Base-by-base conservation (phyloP, 2,329 filamentous ascomycete genomes). In the Alternaria conjuncta region DNA sequence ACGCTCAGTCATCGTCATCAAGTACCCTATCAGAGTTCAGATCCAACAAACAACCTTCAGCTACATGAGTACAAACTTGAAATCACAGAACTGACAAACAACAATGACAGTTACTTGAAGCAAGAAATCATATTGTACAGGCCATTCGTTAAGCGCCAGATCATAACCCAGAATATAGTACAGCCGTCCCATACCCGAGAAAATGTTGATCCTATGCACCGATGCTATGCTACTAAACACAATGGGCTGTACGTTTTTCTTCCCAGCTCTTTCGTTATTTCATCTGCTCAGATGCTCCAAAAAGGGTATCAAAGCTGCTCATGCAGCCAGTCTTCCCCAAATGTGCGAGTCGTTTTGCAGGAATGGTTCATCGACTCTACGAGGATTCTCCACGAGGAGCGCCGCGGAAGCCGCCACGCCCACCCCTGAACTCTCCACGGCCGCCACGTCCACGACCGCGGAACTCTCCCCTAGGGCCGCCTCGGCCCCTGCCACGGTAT, bases 401-500 rank as follows among this genome's bases (percentile, higher is more conserved):
- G 36, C 73, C 75, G 47, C 76, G 74, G 71, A 78, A 78, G 28
- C 72, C 73, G 44, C 81, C 83, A 69, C 80, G 81, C 63, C 85
- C 76, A 23, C 81, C 78, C 64, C 82, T 70, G 73, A 79, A 78
- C 44, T 81, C 82, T 55, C 83, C 82, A 67, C 82, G 79, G 47
- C 79, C 76, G 55, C 81, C 77, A 55, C 81, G 80, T 54, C 83
- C 82, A 51, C 82, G 76, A 32, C 77, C 78, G 66, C 79, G 73
- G 63, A 75, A 76, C 20, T 78, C 78, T 46, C 79, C 77, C 32
- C 80, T 76, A 36, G 75, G 75, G 50, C 79, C 77, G 55, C 79
- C 79, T 60, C 80, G 75, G 53, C 88, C 86, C 47, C 86, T 84
- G 57, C 88, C 86, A 54, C 86, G 83, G 60, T 84, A 85, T 72